These are phyloP conservation scores for Scheffersomyces lignicola DNA, from an alignment of 1,139 yeast genomes.

Conservation along the genomic window DNA sequence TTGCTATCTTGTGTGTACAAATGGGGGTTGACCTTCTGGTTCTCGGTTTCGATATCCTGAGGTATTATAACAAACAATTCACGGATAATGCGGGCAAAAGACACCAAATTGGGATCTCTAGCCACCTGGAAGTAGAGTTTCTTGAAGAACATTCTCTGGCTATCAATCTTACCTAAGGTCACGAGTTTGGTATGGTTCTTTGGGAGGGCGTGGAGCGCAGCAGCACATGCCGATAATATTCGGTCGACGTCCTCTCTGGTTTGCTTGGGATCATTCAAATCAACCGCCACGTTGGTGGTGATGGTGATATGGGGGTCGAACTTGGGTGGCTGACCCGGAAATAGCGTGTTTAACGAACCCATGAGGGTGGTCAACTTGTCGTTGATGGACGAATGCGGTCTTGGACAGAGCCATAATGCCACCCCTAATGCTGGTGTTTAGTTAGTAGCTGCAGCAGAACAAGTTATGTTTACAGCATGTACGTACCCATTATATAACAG, in stretches of 20 bases:
- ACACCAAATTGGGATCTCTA: slow-evolving; percentile 56
- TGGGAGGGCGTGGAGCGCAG: slow-evolving; percentile 57
- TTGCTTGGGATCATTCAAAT: slow-evolving; percentile 32
- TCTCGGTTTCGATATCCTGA: slow-evolving; percentile 34
- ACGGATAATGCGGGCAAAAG: slow-evolving; percentile 68
- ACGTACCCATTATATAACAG: too few species aligned
- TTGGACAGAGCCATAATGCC: slow-evolving; percentile 80
- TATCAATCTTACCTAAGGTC: slow-evolving; percentile 36
- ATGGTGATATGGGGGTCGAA: slow-evolving; percentile 81
- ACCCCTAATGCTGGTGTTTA: slow-evolving; percentile 38
- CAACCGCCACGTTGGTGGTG: slow-evolving; percentile 56
- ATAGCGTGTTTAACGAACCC: slow-evolving; percentile 64
- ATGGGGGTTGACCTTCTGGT: slow-evolving; percentile 39
- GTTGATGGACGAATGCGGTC: slow-evolving; percentile 49
- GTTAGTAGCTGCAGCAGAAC: too few species aligned
- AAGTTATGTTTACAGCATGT: too few species aligned
- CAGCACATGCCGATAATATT: slow-evolving; percentile 64
- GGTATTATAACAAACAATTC: slow-evolving; percentile 63
- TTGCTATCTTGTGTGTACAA: slow-evolving; percentile 36
- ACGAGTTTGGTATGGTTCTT: slow-evolving; percentile 37
- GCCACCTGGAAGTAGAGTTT: slow-evolving; percentile 63
- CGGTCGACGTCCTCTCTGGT: slow-evolving; percentile 57
- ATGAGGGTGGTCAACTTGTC: slow-evolving; percentile 63
- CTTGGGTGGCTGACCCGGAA: slow-evolving; percentile 63
- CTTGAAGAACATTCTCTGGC: slow-evolving; percentile 52